A percentile compares a stretch with the other conserved stretches of the same genome.
phyloP scores from a whole-genome alignment of 345 rosid genomes.

The Dovyalis caffra region DNA sequence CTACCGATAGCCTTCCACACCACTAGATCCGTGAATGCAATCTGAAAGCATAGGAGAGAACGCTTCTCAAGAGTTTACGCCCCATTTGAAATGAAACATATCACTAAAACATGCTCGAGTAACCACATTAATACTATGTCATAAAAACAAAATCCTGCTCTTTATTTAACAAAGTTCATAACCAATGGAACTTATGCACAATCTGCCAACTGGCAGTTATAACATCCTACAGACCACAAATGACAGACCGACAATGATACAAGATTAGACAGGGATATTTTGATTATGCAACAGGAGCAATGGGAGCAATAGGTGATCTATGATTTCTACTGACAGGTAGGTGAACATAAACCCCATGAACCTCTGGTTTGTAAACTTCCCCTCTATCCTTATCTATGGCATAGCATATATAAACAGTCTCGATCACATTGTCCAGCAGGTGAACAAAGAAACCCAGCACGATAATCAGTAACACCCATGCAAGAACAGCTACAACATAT shows the following conservation, averaged over 20 bases:
- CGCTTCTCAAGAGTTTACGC: background rate
- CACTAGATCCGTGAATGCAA: background rate
- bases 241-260: conserved; percentile 14
- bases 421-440: conserved; percentile 82
- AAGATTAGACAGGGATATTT: background rate
- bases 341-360: conserved; percentile 79
- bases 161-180: conserved; percentile 37
- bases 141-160: conserved; percentile 8
- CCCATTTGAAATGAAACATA: background rate
- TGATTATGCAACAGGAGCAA: conserved; percentile 41
- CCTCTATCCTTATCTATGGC: conserved; percentile 82
- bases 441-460: conserved; percentile 68
- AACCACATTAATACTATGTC: background rate
- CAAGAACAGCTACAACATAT: conserved; percentile 55
- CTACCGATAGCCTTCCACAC: background rate
- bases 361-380: conserved; percentile 80
- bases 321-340: conserved; percentile 68
- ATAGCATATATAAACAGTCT: conserved; percentile 75
- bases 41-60: background rate
- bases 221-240: conserved; percentile 20
- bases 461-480: conserved; percentile 58
- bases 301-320: conserved; percentile 37
- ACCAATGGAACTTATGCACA: conserved; percentile 29
- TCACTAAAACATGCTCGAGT: background rate
- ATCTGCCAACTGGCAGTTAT: conserved; percentile 17